These are phyloP conservation scores for Spencermartinsiella europaea DNA, from an alignment of 805 yeast species.

Conservation along the genomic window DNA sequence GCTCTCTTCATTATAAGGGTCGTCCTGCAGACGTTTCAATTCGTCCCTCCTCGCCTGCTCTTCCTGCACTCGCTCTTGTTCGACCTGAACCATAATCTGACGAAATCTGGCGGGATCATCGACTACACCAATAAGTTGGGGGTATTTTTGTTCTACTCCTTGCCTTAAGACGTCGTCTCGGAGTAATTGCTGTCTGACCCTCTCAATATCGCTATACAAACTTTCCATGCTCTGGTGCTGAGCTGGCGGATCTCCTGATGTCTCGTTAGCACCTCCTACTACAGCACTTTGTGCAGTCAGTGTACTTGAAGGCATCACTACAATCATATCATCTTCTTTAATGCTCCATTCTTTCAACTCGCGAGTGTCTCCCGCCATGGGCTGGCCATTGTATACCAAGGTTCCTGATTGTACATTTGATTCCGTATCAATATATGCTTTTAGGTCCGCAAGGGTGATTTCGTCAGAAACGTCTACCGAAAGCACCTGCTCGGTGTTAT, in stretches of 20 bases:
- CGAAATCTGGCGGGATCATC: constrained; percentile 47
- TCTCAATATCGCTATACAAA: constrained; percentile 25
- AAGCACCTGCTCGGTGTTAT: constrained; percentile 44
- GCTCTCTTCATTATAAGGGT: constrained; percentile 68
- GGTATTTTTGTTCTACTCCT: constrained; percentile 37
- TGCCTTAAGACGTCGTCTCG: constrained; percentile 31
- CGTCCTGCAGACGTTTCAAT: constrained; percentile 46
- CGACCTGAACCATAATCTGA: constrained; percentile 29
- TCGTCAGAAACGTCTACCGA: constrained; percentile 61
- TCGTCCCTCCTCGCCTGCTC: constrained; percentile 44
- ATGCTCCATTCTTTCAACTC: constrained; percentile 46
- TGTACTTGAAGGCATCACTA: constrained; percentile 23
- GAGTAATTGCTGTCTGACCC: constrained; percentile 32
- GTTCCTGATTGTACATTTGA: constrained; percentile 44
- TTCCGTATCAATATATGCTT: constrained; percentile 70
- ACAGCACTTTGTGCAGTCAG: constrained; percentile 1
- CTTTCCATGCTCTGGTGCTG: background rate
- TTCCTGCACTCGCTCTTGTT: constrained; percentile 23
- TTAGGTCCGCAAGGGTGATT: constrained; percentile 59
- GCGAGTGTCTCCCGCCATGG: constrained; percentile 33
- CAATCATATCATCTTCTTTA: constrained; percentile 54
- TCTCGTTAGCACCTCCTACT: background rate
- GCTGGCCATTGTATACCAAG: constrained; percentile 44
- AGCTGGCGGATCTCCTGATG: background rate
- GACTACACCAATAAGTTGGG: constrained; percentile 44